Evolutionary conservation across 306 rosid genomes (phyloP).

Genomic region (Rosa chinensis): DNA sequence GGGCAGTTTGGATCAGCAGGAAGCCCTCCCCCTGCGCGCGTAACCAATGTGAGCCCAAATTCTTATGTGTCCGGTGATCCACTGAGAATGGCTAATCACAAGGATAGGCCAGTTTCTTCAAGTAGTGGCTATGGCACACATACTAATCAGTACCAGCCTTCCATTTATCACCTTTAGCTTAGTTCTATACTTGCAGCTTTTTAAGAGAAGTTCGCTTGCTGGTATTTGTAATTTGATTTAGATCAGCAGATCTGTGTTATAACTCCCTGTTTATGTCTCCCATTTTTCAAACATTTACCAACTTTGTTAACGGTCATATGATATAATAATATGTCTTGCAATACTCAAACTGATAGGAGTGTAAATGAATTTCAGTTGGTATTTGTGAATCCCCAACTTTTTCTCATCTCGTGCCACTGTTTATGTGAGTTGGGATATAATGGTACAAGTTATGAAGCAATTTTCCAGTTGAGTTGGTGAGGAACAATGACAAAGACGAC

Average conservation of each 20-base stretch:
- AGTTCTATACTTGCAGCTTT: not conserved
- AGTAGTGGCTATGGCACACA: slow-evolving; percentile 20
- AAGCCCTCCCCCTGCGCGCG: not conserved
- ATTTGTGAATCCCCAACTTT: too few relatives aligned
- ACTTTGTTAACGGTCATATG: not conserved
- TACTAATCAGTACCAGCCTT: slow-evolving; percentile 8
- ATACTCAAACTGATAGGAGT: too few relatives aligned
- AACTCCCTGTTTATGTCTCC: not conserved
- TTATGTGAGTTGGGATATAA: too few relatives aligned
- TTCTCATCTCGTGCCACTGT: too few relatives aligned
- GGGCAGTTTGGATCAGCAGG: slow-evolving; percentile 26
- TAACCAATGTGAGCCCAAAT: slow-evolving; percentile 11
- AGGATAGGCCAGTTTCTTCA: slow-evolving; percentile 20
- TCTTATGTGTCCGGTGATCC: slow-evolving; percentile 15
- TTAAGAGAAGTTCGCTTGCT: not conserved
- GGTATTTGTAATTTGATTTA: not conserved
- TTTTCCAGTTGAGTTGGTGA: too few relatives aligned
- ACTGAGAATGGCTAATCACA: slow-evolving; percentile 9
- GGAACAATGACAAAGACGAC: too few relatives aligned
- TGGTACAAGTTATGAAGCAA: too few relatives aligned
- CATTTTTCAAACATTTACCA: not conserved
- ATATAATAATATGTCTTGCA: too few relatives aligned
- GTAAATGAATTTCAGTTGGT: too few relatives aligned
- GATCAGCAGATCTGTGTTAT: not conserved
- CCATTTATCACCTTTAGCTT: slow-evolving; percentile 30